These are phyloP conservation scores for Tuber melanosporum DNA, from an alignment of 495 filamentous ascomycete species.

Conservation along the genomic window DNA sequence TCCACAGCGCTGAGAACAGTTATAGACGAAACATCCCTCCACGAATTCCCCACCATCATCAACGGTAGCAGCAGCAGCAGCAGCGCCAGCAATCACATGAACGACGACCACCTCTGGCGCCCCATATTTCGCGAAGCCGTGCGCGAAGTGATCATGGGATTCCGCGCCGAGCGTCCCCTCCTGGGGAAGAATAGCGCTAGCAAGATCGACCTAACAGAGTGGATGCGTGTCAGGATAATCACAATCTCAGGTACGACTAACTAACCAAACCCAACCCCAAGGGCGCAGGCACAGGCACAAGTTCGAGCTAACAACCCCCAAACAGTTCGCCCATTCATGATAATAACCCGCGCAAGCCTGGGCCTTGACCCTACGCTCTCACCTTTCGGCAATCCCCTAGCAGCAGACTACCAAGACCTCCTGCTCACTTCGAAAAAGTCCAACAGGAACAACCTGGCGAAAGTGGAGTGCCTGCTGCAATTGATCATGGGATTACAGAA, in stretches of 20 bases:
- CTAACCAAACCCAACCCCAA: neutral
- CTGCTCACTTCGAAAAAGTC: neutral
- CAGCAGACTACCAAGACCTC: slow-evolving; percentile 13
- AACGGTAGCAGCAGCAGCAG: slow-evolving; percentile 4
- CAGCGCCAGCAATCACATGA: neutral
- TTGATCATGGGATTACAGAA: slow-evolving; percentile 40
- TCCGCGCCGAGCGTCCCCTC: slow-evolving; percentile 36
- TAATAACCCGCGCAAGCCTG: slow-evolving; percentile 37
- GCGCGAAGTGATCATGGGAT: slow-evolving; percentile 33
- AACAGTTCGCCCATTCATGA: slow-evolving; percentile 40
- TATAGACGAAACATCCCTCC: slow-evolving; percentile 31
- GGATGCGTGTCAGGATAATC: slow-evolving; percentile 40
- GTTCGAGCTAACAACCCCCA: neutral
- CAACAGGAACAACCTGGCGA: slow-evolving; percentile 22
- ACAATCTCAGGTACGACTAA: slow-evolving; percentile 34
- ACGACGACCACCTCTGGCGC: slow-evolving; percentile 22
- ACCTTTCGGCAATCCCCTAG: slow-evolving; percentile 33
- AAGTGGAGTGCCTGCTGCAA: slow-evolving; percentile 37
- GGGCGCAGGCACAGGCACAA: neutral
- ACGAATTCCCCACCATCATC: neutral
- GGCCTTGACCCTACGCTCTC: slow-evolving; percentile 31
- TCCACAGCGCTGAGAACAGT: slow-evolving; percentile 33
- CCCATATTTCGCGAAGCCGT: slow-evolving; percentile 25
- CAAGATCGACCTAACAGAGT: slow-evolving; percentile 29
- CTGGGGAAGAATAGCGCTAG: slow-evolving; percentile 14